Evolutionary conservation across 352 stramenopile species (phyloP).

Genomic region (Phytophthora idaei): DNA sequence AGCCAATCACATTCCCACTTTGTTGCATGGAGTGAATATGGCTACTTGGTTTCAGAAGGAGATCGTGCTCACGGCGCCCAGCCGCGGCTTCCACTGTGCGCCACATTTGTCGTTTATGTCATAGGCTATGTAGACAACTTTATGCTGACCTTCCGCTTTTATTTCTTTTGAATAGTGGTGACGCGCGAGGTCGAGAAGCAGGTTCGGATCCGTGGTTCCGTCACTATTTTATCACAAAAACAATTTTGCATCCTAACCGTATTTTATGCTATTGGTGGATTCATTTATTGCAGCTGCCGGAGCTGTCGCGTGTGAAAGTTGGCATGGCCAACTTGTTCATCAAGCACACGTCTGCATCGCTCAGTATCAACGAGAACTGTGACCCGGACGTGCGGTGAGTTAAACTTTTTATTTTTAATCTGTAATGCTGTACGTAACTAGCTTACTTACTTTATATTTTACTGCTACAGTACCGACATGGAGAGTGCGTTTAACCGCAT

Average conservation of each 20-base stretch:
- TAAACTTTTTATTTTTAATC: not conserved
- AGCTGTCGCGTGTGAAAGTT: constrained; percentile 87
- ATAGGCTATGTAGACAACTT: not conserved
- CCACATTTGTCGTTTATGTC: not conserved
- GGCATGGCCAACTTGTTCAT: constrained; percentile 96
- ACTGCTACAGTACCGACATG: constrained; percentile 86
- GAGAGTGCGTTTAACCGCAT: constrained; percentile 95
- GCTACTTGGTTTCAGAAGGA: constrained; percentile 89
- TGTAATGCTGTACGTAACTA: not conserved
- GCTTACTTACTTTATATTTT: not conserved
- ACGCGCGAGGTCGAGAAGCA: constrained; percentile 85
- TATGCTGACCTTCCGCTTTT: constrained; percentile 2
- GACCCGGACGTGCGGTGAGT: constrained; percentile 92
- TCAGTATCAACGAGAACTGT: constrained; percentile 97
- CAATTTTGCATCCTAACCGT: not conserved
- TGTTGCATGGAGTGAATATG: constrained; percentile 31
- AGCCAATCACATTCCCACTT: constrained; percentile 7
- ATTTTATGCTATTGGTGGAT: not conserved
- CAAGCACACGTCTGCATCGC: constrained; percentile 95
- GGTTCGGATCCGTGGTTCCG: constrained; percentile 29
- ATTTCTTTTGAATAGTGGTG: constrained; percentile 56
- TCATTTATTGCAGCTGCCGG: constrained; percentile 41
- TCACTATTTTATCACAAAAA: not conserved
- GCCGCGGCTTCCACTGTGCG: constrained; percentile 82
- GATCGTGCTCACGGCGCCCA: constrained; percentile 80